phyloP scores from a whole-genome alignment of 208 protist species.

The Crithidia bombi region DNA sequence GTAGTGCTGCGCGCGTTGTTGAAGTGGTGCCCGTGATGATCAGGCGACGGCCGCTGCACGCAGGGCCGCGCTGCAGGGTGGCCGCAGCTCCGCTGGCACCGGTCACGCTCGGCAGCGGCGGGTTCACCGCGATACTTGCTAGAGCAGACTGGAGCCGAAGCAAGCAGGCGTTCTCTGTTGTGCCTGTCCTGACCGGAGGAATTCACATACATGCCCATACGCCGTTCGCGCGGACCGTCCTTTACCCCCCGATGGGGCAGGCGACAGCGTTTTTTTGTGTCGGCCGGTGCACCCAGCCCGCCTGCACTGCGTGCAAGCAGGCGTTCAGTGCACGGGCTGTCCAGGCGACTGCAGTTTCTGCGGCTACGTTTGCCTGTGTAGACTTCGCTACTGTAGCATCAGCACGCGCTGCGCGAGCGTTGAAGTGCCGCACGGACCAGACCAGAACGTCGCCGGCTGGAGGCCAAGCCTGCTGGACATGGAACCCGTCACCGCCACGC shows the following conservation, averaged over 20 bases:
- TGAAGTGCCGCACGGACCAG: conserved; percentile 41
- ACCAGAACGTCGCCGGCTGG: conserved; percentile 33
- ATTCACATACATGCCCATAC: conserved; percentile 40
- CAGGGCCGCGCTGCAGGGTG: conserved; percentile 27
- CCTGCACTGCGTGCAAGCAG: conserved; percentile 1
- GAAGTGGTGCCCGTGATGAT: conserved; percentile 32
- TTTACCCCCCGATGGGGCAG: conserved; percentile 27
- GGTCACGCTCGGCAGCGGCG: conserved; percentile 33
- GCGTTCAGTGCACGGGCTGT: conserved; percentile 4
- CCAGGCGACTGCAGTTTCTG: conserved; percentile 2
- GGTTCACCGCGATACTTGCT: conserved; percentile 30
- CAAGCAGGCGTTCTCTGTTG: conserved; percentile 27
- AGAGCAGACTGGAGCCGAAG: conserved; percentile 25
- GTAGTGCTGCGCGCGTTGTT: conserved; percentile 22
- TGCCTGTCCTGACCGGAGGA: conserved; percentile 29
- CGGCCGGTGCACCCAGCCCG: no score
- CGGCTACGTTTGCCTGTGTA: no score
- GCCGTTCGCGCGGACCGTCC: conserved; percentile 6
- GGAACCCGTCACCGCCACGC: conserved; percentile 29
- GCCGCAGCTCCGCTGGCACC: conserved; percentile 33
- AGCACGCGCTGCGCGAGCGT: conserved; percentile 29
- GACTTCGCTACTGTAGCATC: conserved; percentile 35
- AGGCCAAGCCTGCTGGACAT: conserved; percentile 29
- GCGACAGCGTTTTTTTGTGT: no score
- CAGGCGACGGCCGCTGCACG: conserved; percentile 21